Base-by-base conservation (phyloP, 2,329 filamentous ascomycete species). In the Chrysoporthe deuterocubensis region DNA sequence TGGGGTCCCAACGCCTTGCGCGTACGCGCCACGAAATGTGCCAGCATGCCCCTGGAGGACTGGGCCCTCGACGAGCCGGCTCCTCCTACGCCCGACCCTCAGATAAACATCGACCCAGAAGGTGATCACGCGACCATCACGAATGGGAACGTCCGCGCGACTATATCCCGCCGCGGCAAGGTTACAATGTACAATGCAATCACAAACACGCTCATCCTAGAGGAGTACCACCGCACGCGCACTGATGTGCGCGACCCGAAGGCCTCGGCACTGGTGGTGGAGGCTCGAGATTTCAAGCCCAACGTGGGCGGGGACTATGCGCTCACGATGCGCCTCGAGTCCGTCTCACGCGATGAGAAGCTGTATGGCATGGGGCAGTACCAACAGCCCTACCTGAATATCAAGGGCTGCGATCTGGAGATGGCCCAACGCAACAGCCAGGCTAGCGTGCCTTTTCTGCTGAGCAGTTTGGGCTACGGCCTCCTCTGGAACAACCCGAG, bases 361-460 rank as follows among this genome's bases (percentile, higher is more conserved):
- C 85, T 91, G n/a, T 91, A 83, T 72, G 89, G 89, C 26, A 90
- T 90, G 88, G 89, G 89, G 0, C 89, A 91, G 75, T 90, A 91
- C 69, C 89, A 91, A 72, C 88, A 91, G 71, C 85, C 86, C 0
- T 82, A 80, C 63, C 78, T 91, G n/a, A 82, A 90, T 73, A 79
- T 90, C 61, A 90, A 90, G 71, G 89, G 89, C 0, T 74, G 80
- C 0, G 87, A 90, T 67, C 75, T 90, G 1, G 89, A 91, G 73
- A 81, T 91, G 2, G 88, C 89, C 0, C 89, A 91, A 48, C 83
- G 88, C 1, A 91, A 91, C 73, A 90, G 87, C 0, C 89, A 91
- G 74, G 88, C 88, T 4, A 88, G 83, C 62, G 83, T 91, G 0
- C 89, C 89, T 0, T 91, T 90, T 74, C 83, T 84, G 0, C 73